phyloP scores from a whole-genome alignment of 2,329 filamentous ascomycete species.

The Aspergillus sp. region DNA sequence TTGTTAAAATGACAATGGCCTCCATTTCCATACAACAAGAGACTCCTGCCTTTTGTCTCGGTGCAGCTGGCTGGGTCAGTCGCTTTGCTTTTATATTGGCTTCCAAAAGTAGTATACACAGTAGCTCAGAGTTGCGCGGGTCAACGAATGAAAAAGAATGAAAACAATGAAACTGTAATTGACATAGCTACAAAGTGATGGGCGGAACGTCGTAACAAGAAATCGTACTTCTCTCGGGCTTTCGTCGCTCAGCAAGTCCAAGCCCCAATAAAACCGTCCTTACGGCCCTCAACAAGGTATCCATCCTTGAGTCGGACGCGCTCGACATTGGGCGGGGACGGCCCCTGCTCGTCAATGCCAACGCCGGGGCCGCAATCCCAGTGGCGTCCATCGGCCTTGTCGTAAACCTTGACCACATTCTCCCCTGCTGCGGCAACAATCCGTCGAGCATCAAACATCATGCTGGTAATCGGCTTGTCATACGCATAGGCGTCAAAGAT shows the following conservation, averaged over 20 bases:
- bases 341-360: slow-evolving; percentile 57
- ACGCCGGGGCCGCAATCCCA: slow-evolving; percentile 93
- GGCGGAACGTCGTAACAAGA: neutral
- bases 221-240: neutral
- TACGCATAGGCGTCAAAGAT: slow-evolving; percentile 96
- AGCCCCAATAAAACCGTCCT: slow-evolving; percentile 79
- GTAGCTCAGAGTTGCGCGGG: neutral
- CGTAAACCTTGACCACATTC: slow-evolving; percentile 93
- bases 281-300: slow-evolving; percentile 83
- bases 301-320: slow-evolving; percentile 86
- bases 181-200: neutral
- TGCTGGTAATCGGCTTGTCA: slow-evolving; percentile 81
- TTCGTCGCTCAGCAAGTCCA: slow-evolving; percentile 63
- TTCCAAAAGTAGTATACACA: slow-evolving; percentile 2
- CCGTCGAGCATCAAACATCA: slow-evolving; percentile 91
- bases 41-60: neutral
- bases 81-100: slow-evolving; percentile 1
- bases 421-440: slow-evolving; percentile 89
- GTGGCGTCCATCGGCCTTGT: slow-evolving; percentile 90
- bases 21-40: neutral
- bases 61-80: neutral
- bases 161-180: neutral
- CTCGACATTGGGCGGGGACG: slow-evolving; percentile 65
- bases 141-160: neutral
- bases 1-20: neutral